Evolutionary conservation across 2,329 filamentous ascomycete genomes (phyloP).

Genomic region (Aotearoamyces nothofagi): DNA sequence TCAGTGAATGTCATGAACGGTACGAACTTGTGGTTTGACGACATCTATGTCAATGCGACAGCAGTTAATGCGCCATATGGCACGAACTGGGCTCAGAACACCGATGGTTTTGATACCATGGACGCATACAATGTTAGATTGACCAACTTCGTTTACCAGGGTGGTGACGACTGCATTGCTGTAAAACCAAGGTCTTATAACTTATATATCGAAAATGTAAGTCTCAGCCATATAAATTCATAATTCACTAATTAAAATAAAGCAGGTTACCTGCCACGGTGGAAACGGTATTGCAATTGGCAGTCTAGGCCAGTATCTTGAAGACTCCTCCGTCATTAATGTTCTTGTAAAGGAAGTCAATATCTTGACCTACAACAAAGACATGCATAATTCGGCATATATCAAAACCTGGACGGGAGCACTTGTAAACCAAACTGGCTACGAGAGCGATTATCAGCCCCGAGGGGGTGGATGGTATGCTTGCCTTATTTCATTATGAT

Average conservation of each 20-base stretch:
- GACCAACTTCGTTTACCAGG: conserved; percentile 35
- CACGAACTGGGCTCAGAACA: conserved; percentile 40
- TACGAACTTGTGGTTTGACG: conserved; percentile 33
- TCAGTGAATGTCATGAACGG: conserved; percentile 41
- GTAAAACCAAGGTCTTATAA: conserved; percentile 40
- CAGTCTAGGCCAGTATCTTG: conserved; percentile 36
- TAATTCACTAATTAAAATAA: conserved; percentile 1
- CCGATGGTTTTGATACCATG: conserved; percentile 42
- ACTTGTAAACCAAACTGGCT: conserved; percentile 27
- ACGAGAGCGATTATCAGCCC: conserved; percentile 31
- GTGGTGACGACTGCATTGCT: conserved; percentile 40
- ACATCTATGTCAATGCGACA: conserved; percentile 34
- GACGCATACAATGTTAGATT: conserved; percentile 32
- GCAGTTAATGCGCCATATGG: conserved; percentile 32
- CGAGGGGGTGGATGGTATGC: conserved; percentile 32
- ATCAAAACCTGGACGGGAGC: conserved; percentile 41
- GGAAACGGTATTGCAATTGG: conserved; percentile 42
- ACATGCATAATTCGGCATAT: conserved; percentile 32
- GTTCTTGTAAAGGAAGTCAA: conserved; percentile 30
- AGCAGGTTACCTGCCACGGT: conserved; percentile 27
- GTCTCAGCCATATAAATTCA: not conserved
- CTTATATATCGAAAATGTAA: conserved; percentile 29
- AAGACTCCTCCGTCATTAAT: conserved; percentile 34
- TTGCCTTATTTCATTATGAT: not conserved
- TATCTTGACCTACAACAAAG: conserved; percentile 27